Conservation (phyloP, 768 basidiomycete genomes). For the Boletus reticuloceps region DNA sequence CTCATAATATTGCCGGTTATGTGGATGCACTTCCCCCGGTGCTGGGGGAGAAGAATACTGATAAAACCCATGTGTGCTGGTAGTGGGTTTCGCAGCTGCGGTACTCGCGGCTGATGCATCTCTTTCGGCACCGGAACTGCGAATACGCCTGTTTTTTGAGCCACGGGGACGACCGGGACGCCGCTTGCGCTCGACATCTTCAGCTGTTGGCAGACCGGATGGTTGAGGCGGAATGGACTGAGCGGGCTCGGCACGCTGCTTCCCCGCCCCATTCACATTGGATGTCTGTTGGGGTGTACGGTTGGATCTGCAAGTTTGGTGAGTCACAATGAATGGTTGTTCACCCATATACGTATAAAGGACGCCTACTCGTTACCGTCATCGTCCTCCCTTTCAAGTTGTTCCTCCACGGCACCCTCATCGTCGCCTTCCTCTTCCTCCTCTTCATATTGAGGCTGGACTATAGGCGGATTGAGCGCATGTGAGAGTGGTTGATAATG, state of each 20-base stretch:
- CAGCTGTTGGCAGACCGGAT: conserved; percentile 19
- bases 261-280: conserved; percentile 13
- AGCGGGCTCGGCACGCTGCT: conserved; percentile 24
- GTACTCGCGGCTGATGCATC: conserved; percentile 13
- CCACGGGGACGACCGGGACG: conserved; percentile 78
- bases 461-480: conserved; percentile 60
- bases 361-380: conserved; percentile 34
- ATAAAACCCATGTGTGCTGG: conserved; percentile 42
- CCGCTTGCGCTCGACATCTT: conserved; percentile 53
- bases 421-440: conserved; percentile 74
- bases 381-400: conserved; percentile 51
- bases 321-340: conserved; percentile 3
- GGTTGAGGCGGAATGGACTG: conserved; percentile 27
- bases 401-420: conserved; percentile 69
- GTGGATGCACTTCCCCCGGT: conserved; percentile 50
- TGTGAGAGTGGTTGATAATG: conserved; percentile 81
- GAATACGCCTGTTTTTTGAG: conserved; percentile 67
- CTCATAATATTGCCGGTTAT: conserved; percentile 79
- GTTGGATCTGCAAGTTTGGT: conserved; percentile 21
- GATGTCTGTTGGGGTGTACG: conserved; percentile 14
- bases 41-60: conserved; percentile 41
- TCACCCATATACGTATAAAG: conserved; percentile 1
- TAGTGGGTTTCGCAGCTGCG: conserved; percentile 28
- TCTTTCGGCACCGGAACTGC: conserved; percentile 31
- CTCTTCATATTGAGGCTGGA: conserved; percentile 41